These are phyloP conservation scores for Gossypium stocksii DNA, from an alignment of 345 rosid genomes.

Conservation along the genomic window DNA sequence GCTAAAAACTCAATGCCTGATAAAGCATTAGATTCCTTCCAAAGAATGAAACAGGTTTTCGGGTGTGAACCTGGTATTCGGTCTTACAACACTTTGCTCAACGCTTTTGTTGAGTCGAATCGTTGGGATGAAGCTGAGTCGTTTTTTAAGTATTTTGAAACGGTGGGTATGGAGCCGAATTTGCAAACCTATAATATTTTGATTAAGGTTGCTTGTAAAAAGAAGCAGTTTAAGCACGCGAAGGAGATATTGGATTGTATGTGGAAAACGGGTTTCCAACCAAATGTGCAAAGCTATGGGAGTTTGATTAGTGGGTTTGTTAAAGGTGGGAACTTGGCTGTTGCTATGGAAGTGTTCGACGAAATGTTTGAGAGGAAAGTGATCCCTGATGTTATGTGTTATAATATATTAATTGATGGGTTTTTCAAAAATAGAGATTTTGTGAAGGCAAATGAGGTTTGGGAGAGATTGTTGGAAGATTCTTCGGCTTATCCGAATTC, in stretches of 20 bases:
- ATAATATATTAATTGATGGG: slow-evolving; percentile 71
- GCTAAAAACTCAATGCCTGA: slow-evolving; percentile 58
- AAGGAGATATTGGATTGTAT: slow-evolving; percentile 50
- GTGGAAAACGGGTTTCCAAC: slow-evolving; percentile 48
- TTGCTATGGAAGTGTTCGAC: slow-evolving; percentile 65
- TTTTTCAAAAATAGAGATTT: slow-evolving; percentile 50
- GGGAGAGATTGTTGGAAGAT: slow-evolving; percentile 54
- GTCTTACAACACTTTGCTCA: slow-evolving; percentile 59
- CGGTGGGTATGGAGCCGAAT: slow-evolving; percentile 52
- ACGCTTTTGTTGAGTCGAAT: slow-evolving; percentile 52
- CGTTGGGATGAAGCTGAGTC: slow-evolving; percentile 56
- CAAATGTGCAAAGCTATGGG: slow-evolving; percentile 60
- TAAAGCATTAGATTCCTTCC: slow-evolving; percentile 55
- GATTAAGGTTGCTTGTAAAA: slow-evolving; percentile 72
- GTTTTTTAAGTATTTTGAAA: slow-evolving; percentile 44
- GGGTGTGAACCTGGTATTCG: slow-evolving; percentile 72
- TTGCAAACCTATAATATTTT: slow-evolving; percentile 68
- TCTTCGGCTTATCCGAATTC: slow-evolving; percentile 63
- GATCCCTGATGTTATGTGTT: slow-evolving; percentile 58
- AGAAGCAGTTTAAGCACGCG: slow-evolving; percentile 50
- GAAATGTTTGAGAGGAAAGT: slow-evolving; percentile 67
- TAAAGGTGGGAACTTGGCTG: slow-evolving; percentile 47
- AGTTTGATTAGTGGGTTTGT: slow-evolving; percentile 49
- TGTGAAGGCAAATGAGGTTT: slow-evolving; percentile 46
- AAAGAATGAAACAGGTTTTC: slow-evolving; percentile 57